A percentile compares a stretch with the other conserved stretches of the same genome.
phyloP scores from a whole-genome alignment of 1,284 basidiomycete species.

The Ceraceosorus guamensis region DNA sequence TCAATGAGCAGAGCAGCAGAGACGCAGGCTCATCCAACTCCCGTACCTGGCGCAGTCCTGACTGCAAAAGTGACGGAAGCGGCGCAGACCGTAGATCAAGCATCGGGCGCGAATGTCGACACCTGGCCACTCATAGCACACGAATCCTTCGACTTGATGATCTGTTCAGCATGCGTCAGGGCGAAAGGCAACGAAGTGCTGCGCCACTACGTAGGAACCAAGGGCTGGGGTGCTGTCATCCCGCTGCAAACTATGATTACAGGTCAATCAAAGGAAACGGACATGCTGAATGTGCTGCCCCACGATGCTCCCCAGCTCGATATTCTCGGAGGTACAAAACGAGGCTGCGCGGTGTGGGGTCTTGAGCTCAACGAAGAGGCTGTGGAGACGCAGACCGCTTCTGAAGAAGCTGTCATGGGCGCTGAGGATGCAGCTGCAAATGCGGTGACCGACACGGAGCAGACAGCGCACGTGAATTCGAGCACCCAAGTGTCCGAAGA shows the following conservation, averaged over 20 bases:
- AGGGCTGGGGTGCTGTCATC: constrained; percentile 27
- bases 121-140: constrained; percentile 25
- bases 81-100: background rate
- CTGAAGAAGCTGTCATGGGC: no score
- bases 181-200: constrained; percentile 19
- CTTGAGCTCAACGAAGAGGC: background rate
- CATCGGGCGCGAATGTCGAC: background rate
- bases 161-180: constrained; percentile 42
- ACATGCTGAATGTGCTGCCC: background rate
- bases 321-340: no score
- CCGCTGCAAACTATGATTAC: constrained; percentile 9
- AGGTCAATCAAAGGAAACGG: background rate
- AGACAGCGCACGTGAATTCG: no score
- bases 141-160: constrained; percentile 37
- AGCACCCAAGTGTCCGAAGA: no score
- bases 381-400: background rate
- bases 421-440: no score
- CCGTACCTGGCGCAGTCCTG: no score
- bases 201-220: constrained; percentile 27
- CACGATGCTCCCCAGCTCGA: background rate
- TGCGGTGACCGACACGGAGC: no score
- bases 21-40: no score
- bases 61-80: background rate
- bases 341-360: background rate
- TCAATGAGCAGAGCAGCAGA: background rate